These are phyloP conservation scores for Akanthomyces uredinophilus DNA, from an alignment of 2,329 filamentous ascomycete genomes.

Conservation along the genomic window DNA sequence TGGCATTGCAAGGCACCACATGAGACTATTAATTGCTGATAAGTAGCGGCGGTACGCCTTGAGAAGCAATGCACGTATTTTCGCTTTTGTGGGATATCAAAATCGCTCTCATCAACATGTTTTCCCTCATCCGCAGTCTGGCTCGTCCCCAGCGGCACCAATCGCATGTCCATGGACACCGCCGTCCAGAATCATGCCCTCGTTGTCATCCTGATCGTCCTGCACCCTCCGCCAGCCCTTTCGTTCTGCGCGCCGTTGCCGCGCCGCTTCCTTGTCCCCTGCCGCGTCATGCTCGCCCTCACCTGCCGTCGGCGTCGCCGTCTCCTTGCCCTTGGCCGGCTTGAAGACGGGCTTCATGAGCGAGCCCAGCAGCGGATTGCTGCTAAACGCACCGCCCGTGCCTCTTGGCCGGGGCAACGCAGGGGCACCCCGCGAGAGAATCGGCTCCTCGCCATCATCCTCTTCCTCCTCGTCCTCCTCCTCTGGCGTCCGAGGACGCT, in stretches of 20 bases:
- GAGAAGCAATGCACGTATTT: no score
- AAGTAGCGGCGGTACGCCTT: no score
- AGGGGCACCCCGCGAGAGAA: conserved; percentile 17
- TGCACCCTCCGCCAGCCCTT: conserved; percentile 56
- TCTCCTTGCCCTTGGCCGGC: conserved; percentile 45
- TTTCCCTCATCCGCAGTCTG: conserved; percentile 2
- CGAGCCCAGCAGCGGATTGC: conserved; percentile 61
- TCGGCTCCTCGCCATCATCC: conserved; percentile 23
- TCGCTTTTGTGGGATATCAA: no score
- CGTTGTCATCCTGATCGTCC: conserved; percentile 55
- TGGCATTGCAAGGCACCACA: no score
- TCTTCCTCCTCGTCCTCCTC: conserved; percentile 19
- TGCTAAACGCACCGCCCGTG: conserved; percentile 57
- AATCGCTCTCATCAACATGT: not conserved
- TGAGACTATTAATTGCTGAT: no score
- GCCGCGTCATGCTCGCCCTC: not conserved
- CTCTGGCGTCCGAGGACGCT: conserved; percentile 52
- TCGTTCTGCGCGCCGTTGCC: conserved; percentile 35
- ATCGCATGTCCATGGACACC: conserved; percentile 41
- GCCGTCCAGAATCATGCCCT: conserved; percentile 54
- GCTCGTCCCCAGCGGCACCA: conserved; percentile 14
- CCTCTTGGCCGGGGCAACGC: conserved; percentile 24
- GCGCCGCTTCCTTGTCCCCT: conserved; percentile 28
- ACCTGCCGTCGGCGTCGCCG: conserved; percentile 20
- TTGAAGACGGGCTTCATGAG: conserved; percentile 61